These are phyloP conservation scores for Pseudohyphozyma bogoriensis DNA, from an alignment of 768 basidiomycete genomes.

Conservation along the genomic window DNA sequence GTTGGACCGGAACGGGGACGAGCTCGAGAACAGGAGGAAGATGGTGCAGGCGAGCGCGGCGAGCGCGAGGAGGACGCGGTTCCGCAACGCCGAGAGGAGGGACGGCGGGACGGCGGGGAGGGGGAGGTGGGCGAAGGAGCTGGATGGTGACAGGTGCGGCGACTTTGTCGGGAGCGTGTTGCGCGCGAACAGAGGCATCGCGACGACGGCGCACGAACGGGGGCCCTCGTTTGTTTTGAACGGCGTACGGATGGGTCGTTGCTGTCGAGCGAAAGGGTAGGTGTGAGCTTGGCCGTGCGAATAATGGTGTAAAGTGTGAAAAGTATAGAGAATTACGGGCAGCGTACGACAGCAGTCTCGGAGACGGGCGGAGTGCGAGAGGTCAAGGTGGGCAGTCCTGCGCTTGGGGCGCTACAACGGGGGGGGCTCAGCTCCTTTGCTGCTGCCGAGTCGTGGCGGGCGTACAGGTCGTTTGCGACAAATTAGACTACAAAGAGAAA, in stretches of 20 bases:
- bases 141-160: neutral
- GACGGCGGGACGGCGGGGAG: neutral
- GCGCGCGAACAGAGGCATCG: neutral
- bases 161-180: neutral
- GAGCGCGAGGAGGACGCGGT: neutral
- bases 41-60: neutral
- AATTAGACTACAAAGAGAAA: no score
- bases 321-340: no score
- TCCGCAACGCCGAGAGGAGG: neutral
- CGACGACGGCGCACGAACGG: neutral
- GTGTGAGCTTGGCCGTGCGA: no score
- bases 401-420: no score
- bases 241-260: neutral
- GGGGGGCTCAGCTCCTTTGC: no score
- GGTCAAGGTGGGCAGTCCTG: no score
- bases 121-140: no score
- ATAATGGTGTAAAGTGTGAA: no score
- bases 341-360: no score
- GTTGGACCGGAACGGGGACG: neutral
- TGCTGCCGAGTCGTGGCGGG: no score
- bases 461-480: no score
- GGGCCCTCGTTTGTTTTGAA: neutral
- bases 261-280: neutral
- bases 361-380: no score
- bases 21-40: constrained; percentile 10